Conservation (phyloP, 306 rosid genomes). For the Casuarina equisetifolia region DNA sequence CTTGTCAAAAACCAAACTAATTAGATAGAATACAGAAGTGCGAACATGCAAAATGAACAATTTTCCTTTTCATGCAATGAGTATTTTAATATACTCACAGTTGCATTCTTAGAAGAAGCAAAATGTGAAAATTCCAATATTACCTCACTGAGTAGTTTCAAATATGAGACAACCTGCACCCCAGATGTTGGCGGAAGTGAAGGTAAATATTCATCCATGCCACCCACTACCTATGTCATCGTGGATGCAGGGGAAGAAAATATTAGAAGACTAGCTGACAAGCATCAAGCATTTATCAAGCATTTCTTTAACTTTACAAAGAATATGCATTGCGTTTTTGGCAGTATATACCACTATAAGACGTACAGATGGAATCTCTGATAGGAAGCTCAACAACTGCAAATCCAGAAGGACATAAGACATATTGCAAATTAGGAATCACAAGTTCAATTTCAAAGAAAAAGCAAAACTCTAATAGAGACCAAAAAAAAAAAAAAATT, state of each 20-base stretch:
- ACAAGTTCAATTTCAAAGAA: background rate
- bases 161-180: conserved; percentile 71
- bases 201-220: conserved; percentile 79
- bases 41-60: background rate
- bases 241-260: conserved; percentile 22
- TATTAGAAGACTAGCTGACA: background rate
- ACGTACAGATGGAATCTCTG: conserved; percentile 81
- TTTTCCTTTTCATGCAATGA: background rate
- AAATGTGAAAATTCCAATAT: conserved; percentile 20
- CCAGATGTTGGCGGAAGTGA: conserved; percentile 76
- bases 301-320: conserved; percentile 1
- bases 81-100: background rate
- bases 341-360: conserved; percentile 78
- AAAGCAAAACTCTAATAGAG: background rate
- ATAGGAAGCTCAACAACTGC: conserved; percentile 89
- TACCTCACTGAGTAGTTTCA: conserved; percentile 75
- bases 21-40: background rate
- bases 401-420: conserved; percentile 28
- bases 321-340: conserved; percentile 21
- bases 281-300: background rate
- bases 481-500: background rate
- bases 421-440: conserved; percentile 24
- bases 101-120: background rate
- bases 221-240: conserved; percentile 79
- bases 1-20: background rate